These are phyloP conservation scores for Tetradesmus obliquus DNA, from an alignment of 139 green algal genomes.

Conservation along the genomic window DNA sequence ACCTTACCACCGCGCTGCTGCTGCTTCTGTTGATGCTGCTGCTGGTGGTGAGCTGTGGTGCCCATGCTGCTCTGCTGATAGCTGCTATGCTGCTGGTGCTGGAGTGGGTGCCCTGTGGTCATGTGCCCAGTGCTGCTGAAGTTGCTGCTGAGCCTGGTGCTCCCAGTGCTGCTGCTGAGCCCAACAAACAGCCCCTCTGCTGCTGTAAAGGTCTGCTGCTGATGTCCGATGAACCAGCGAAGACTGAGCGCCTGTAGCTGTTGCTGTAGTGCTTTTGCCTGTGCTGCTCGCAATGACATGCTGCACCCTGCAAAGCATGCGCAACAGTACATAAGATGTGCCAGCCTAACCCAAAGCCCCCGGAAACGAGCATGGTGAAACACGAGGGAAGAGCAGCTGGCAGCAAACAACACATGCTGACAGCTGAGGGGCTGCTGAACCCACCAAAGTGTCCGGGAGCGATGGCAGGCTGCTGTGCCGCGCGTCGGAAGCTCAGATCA, in stretches of 20 bases:
- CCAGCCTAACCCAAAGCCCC: neutral
- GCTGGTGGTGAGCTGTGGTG: neutral
- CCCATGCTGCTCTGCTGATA: neutral
- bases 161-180: neutral
- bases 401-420: neutral
- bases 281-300: conserved; percentile 14
- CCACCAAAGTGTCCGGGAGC: neutral
- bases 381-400: neutral
- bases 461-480: neutral
- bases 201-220: conserved; percentile 6
- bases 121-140: neutral
- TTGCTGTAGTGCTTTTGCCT: conserved; percentile 29
- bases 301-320: conserved; percentile 8
- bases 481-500: neutral
- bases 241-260: neutral
- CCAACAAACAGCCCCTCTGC: neutral
- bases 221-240: neutral
- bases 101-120: neutral
- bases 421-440: neutral
- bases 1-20: neutral
- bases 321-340: neutral
- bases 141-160: neutral
- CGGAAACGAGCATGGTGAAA: neutral
- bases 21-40: neutral
- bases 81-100: neutral